Evolutionary conservation across 768 basidiomycete genomes (phyloP), one percentile per base, ranked within the genome.

Genomic region (Tylopilus vinaceipallidus): DNA sequence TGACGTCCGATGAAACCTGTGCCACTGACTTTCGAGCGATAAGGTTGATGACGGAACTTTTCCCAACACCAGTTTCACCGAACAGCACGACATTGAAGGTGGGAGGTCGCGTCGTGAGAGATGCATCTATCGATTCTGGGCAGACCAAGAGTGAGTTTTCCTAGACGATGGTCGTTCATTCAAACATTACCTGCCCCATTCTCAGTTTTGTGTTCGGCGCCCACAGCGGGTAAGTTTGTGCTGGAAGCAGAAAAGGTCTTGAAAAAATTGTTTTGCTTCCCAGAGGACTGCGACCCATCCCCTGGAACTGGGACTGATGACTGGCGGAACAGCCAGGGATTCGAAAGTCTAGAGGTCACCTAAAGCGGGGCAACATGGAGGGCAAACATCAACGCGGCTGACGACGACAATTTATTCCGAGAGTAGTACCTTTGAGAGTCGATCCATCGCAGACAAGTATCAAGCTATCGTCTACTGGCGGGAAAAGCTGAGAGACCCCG

Each of bases 71-170:
- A 1, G 69, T 63, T 49, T 73, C 72, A 4, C 75, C 75, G 36
- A 75, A 75, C n/a, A 77, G 48, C 3, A 76, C 57, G 32, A 75
- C 57, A 32, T 75, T 76, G 42, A 56, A 29, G 23, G 56, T 50
- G 17, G 1, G 17, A n/a, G 45, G 33, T 11, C 22, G 53, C 26
- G 44, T n/a, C 29, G 41, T 17, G 11, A 8, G 13, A 1, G 53
- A 5, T 30, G 47, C 13, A 49, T 39, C 29, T 39, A 35, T 23
- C 17, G 36, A 13, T 20, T 16, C 54, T 59, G 39, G 16, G 32
- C 17, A 26, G 44, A 38, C 19, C 23, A 23, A 22, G 34, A 19
- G 19, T 63, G 22, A 63, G 57, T 20, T 24, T 27, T 29, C 35
- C 26, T 19, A 14, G 23, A 48, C 24, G 26, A 49, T 1, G 17